A percentile compares a stretch with the other conserved stretches of the same genome.
phyloP scores from a whole-genome alignment of 2,329 filamentous ascomycete genomes.

The Diplocarpon rosae region DNA sequence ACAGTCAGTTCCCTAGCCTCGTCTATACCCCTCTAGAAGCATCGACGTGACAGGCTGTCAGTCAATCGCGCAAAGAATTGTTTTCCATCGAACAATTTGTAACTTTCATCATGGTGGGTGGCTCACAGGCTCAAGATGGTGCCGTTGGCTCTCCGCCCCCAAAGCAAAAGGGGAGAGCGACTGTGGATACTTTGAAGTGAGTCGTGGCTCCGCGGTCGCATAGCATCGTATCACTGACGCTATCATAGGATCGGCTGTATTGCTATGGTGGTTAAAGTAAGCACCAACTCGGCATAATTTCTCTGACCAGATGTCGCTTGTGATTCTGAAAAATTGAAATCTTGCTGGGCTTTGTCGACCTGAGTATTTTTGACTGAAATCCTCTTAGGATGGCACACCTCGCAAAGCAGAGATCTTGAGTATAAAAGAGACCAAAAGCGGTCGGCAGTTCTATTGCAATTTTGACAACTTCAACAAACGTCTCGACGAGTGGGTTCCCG shows the following conservation, averaged over 20 bases:
- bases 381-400: conserved; percentile 60
- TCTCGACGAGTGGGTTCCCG: conserved; percentile 68
- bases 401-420: conserved; percentile 95
- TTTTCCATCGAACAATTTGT: conserved; percentile 17
- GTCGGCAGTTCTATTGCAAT: conserved; percentile 38
- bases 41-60: conserved; percentile 4
- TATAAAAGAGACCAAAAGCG: conserved; percentile 80
- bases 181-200: conserved; percentile 70
- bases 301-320: background rate
- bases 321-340: conserved; percentile 15
- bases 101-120: conserved; percentile 41
- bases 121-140: conserved; percentile 38
- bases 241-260: conserved; percentile 26
- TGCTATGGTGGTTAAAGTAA: conserved; percentile 28
- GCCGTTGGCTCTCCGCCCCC: conserved; percentile 46
- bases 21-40: conserved; percentile 14
- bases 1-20: conserved; percentile 11
- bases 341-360: conserved; percentile 1
- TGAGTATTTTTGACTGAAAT: conserved; percentile 3
- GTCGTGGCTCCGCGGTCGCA: conserved; percentile 25
- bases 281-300: conserved; percentile 2
- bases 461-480: conserved; percentile 27
- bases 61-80: conserved; percentile 13
- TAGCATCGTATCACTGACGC: conserved; percentile 8
- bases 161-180: conserved; percentile 68